Percentiles rank a stretch among this genome's conserved stretches.
Conservation (phyloP, 176 grass and related monocot species). For the Carex myosuroides region DNA sequence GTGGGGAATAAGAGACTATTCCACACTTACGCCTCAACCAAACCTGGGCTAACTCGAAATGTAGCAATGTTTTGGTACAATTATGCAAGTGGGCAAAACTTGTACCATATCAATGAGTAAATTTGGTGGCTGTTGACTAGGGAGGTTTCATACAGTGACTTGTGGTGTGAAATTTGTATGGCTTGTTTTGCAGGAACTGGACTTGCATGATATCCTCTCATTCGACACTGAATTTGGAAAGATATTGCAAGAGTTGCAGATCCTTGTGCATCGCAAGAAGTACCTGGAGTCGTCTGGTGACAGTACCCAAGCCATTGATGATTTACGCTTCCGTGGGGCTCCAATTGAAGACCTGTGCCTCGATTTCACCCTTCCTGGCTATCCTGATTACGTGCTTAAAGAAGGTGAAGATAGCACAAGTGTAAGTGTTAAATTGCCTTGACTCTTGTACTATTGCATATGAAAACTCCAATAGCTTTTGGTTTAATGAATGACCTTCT, state of each 20-base stretch:
- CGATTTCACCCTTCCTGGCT: conserved; percentile 85
- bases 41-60: not conserved
- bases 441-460: not conserved
- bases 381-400: conserved; percentile 74
- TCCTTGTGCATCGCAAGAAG: conserved; percentile 48
- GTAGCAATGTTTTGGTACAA: not conserved
- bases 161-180: not conserved
- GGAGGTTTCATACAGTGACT: not conserved
- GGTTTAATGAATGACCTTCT: not conserved
- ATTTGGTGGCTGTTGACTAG: not conserved
- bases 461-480: not conserved
- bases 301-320: conserved; percentile 31
- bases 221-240: conserved; percentile 74
- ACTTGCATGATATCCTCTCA: conserved; percentile 69
- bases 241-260: conserved; percentile 77
- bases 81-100: not conserved
- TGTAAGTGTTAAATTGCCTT: conserved; percentile 29
- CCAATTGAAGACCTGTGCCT: conserved; percentile 66
- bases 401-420: conserved; percentile 41
- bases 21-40: not conserved
- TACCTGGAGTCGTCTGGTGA: conserved; percentile 35
- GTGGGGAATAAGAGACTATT: not conserved
- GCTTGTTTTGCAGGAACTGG: conserved; percentile 61
- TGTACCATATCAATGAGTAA: not conserved
- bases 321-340: conserved; percentile 49